Conservation (phyloP, 169 alveolate genomes). For the Cryptosporidium tyzzeri region DNA sequence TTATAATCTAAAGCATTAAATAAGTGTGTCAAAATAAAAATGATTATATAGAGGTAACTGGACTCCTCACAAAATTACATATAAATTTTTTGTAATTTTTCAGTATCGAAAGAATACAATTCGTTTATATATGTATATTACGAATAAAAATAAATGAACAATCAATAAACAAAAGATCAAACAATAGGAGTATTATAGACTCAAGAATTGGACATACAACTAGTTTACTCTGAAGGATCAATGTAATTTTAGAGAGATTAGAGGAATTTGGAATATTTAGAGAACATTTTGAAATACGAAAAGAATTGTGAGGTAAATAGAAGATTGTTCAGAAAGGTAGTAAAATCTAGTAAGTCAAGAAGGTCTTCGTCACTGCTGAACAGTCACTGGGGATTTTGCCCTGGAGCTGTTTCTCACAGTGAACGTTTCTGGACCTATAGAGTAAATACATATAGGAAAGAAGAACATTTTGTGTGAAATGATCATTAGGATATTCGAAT, state of each 20-base stretch:
- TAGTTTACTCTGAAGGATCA: not conserved
- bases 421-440: not conserved
- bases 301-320: not conserved
- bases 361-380: not conserved
- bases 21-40: not conserved
- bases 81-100: not conserved
- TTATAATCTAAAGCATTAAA: not conserved
- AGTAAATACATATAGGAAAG: not conserved
- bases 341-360: not conserved
- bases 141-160: not conserved
- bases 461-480: not conserved
- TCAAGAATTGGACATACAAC: not conserved
- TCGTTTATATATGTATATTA: not conserved
- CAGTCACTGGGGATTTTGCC: slow-evolving; percentile 4
- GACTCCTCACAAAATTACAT: slow-evolving; percentile 35
- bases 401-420: slow-evolving; percentile 20
- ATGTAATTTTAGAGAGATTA: not conserved
- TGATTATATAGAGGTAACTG: not conserved
- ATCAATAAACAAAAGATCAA: not conserved
- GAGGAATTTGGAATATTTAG: not conserved
- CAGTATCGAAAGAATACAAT: not conserved
- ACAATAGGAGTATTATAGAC: slow-evolving; percentile 2
- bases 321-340: not conserved
- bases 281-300: not conserved
- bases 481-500: slow-evolving; percentile 12